Evolutionary conservation across 116 monocot species (phyloP).

Genomic region (Papilionanthe hybrid): DNA sequence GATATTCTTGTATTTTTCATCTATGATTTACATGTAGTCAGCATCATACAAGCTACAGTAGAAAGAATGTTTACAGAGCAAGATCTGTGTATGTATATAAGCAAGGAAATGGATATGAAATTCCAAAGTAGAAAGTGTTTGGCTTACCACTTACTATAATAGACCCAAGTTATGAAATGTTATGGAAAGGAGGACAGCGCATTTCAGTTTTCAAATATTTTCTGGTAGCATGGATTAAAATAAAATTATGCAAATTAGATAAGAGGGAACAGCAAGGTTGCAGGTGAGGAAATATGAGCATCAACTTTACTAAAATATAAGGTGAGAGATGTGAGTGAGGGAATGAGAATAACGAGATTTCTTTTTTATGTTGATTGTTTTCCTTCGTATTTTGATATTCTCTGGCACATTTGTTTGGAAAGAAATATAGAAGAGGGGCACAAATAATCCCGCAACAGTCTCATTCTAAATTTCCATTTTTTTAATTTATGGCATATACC

Average conservation of each 20-base stretch:
- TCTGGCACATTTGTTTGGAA: too few species aligned
- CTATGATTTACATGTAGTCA: neutral
- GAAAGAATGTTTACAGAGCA: neutral
- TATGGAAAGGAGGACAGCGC: neutral
- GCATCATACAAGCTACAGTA: neutral
- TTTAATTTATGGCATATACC: neutral
- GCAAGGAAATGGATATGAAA: neutral
- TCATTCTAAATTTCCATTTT: neutral
- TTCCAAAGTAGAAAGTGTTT: neutral
- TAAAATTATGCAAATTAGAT: neutral
- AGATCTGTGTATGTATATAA: neutral
- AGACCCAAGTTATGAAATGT: neutral
- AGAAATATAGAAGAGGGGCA: too few species aligned
- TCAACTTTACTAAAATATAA: neutral
- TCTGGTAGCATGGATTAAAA: neutral
- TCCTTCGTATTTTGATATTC: too few species aligned
- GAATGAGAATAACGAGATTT: neutral
- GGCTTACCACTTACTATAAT: neutral
- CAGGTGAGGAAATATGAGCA: neutral
- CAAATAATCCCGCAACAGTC: too few species aligned
- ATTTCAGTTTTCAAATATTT: neutral
- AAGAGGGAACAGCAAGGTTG: neutral
- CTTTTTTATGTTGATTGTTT: too few species aligned
- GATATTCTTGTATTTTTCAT: neutral
- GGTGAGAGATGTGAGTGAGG: neutral